Conservation (phyloP, 2,329 filamentous ascomycete species). For the Stagonosporopsis chrysanthemi region DNA sequence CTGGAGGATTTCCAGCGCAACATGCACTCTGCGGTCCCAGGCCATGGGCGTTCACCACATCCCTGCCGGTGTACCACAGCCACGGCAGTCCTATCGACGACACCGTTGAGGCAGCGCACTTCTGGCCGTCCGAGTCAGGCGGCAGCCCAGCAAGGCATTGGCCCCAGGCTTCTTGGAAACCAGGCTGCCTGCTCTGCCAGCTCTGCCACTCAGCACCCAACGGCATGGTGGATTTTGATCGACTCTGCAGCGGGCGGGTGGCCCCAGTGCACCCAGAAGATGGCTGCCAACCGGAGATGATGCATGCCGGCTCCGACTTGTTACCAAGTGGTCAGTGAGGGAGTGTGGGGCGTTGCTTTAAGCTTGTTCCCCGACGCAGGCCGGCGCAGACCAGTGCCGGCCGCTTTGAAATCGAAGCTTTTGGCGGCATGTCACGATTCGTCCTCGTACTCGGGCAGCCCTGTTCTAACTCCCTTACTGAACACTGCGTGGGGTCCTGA, state of each 20-base stretch:
- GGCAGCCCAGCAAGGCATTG: background rate
- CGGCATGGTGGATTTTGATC: conserved; percentile 32
- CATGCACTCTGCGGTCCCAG: conserved; percentile 32
- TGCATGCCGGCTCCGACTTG: conserved; percentile 22
- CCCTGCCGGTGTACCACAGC: conserved; percentile 33
- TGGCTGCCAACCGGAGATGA: conserved; percentile 31
- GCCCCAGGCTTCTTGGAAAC: background rate
- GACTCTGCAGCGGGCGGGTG: conserved; percentile 42
- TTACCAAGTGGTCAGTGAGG: conserved; percentile 22
- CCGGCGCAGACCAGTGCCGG: conserved; percentile 23
- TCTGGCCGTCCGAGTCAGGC: conserved; percentile 2
- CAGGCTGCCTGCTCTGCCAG: background rate
- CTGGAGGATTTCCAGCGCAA: conserved; percentile 31
- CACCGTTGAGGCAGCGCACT: conserved; percentile 9
- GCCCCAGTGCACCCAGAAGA: conserved; percentile 24
- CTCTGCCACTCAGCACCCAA: background rate
- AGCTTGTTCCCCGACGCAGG: conserved; percentile 21
- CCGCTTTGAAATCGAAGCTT: conserved; percentile 17
- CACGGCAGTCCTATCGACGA: conserved; percentile 22
- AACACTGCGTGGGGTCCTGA: conserved; percentile 32
- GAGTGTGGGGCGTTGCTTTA: conserved; percentile 27
- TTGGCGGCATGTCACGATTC: conserved; percentile 3
- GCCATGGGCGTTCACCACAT: conserved; percentile 23
- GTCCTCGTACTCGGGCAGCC: conserved; percentile 8
- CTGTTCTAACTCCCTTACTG: conserved; percentile 27